phyloP scores from a whole-genome alignment of 2,329 filamentous ascomycete genomes.

The Fusarium xyrophilum region DNA sequence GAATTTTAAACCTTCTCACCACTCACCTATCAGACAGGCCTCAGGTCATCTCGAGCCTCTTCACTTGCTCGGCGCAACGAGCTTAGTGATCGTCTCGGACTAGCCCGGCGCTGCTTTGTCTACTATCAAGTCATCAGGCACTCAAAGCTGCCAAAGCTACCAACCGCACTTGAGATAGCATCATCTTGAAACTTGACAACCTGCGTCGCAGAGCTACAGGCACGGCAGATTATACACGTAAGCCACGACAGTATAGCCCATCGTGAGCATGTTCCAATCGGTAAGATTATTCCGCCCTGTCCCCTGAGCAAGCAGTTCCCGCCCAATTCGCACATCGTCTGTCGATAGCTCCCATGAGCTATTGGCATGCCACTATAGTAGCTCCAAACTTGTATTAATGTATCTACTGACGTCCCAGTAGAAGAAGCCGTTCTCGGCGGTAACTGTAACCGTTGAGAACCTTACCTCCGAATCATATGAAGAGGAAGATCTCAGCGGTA shows the following conservation, averaged over 20 bases:
- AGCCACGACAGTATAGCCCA: neutral
- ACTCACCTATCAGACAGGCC: neutral
- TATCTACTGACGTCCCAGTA: constrained; percentile 17
- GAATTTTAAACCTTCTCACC: neutral
- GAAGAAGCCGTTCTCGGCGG: constrained; percentile 86
- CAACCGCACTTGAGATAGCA: constrained; percentile 26
- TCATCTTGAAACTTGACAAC: constrained; percentile 1
- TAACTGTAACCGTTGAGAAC: constrained; percentile 90
- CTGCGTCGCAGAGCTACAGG: neutral
- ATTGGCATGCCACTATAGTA: constrained; percentile 17
- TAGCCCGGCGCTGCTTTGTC: constrained; percentile 6
- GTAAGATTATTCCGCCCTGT: constrained; percentile 21
- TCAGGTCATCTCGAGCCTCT: neutral
- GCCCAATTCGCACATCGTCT: neutral
- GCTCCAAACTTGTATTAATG: neutral
- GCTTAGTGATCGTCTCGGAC: neutral
- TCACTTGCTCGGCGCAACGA: neutral
- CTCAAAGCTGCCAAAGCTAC: constrained; percentile 11
- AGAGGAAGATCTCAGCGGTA: constrained; percentile 88
- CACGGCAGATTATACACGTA: neutral
- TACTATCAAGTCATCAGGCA: constrained; percentile 13
- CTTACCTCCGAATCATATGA: constrained; percentile 89
- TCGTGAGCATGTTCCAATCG: constrained; percentile 43
- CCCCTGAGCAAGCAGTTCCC: neutral
- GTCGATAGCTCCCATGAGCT: constrained; percentile 8